Percentiles rank a stretch among this genome's conserved stretches.
Evolutionary conservation across 1,284 basidiomycete genomes (phyloP).

Genomic region (Trichosporon sp.): DNA sequence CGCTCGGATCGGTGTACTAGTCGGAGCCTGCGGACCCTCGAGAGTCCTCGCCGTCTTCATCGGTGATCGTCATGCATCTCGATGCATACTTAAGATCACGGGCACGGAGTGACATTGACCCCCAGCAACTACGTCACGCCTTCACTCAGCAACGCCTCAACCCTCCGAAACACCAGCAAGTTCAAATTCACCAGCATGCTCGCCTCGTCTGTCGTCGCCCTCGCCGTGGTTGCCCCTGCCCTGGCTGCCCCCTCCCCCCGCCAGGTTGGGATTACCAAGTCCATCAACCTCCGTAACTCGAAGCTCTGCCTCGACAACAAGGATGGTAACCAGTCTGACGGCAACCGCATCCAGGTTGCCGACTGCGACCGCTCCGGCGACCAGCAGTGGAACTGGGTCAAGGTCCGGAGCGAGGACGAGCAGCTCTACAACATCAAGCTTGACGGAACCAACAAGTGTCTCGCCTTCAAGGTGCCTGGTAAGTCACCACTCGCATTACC

Average conservation of each 20-base stretch:
- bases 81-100: neutral
- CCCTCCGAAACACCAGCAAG: too few relatives aligned
- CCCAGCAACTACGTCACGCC: neutral
- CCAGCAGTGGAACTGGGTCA: neutral
- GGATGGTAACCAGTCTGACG: neutral
- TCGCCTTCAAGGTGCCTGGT: neutral
- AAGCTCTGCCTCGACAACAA: constrained; percentile 11
- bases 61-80: neutral
- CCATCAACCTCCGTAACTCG: neutral
- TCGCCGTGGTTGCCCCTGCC: neutral
- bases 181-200: neutral
- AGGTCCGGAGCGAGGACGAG: neutral
- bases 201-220: neutral
- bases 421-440: neutral
- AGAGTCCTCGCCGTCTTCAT: neutral
- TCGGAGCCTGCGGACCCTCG: too few relatives aligned
- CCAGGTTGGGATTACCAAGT: neutral
- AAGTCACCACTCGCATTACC: neutral
- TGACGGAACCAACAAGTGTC: neutral
- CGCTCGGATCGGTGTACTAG: neutral
- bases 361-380: neutral
- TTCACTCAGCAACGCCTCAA: too few relatives aligned
- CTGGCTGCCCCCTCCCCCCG: neutral
- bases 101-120: neutral
- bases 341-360: neutral